Percentiles rank a stretch among this genome's conserved stretches.
Conservation (phyloP, 495 filamentous ascomycete genomes). For the Sporormia fimetaria region DNA sequence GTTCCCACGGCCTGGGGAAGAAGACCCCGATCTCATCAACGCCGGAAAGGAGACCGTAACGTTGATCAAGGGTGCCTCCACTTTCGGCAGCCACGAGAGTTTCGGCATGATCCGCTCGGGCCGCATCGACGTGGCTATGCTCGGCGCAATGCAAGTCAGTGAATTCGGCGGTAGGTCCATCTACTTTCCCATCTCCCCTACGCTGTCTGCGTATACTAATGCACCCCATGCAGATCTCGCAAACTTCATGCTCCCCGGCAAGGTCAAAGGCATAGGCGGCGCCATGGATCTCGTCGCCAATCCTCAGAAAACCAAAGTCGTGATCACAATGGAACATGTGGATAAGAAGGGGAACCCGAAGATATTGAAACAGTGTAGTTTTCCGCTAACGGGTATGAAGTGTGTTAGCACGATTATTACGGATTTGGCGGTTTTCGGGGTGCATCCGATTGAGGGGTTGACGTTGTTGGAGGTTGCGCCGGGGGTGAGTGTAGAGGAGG, state of each 20-base stretch:
- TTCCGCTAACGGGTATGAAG: slow-evolving; percentile 74
- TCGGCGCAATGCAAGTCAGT: slow-evolving; percentile 88
- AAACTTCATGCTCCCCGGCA: slow-evolving; percentile 91
- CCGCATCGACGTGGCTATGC: slow-evolving; percentile 75
- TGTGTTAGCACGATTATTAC: slow-evolving; percentile 90
- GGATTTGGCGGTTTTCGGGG: slow-evolving; percentile 84
- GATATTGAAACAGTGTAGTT: slow-evolving; percentile 69
- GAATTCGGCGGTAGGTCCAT: slow-evolving; percentile 34
- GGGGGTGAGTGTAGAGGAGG: slow-evolving; percentile 77
- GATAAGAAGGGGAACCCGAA: slow-evolving; percentile 90
- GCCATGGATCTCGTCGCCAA: slow-evolving; percentile 92
- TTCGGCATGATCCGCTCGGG: slow-evolving; percentile 92
- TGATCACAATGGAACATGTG: slow-evolving; percentile 91
- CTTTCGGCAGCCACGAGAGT: slow-evolving; percentile 79
- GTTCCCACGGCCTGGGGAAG: slow-evolving; percentile 68
- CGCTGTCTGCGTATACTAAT: too few relatives aligned
- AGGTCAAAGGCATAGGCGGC: slow-evolving; percentile 85
- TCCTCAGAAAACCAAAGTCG: slow-evolving; percentile 74
- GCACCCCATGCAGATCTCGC: too few relatives aligned
- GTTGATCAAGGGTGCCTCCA: slow-evolving; percentile 62
- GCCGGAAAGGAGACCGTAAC: slow-evolving; percentile 93
- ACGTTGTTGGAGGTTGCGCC: slow-evolving; percentile 73
- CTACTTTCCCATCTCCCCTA: not conserved
- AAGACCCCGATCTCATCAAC: slow-evolving; percentile 92
- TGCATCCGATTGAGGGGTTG: slow-evolving; percentile 58